Evolutionary conservation across 768 basidiomycete species (phyloP), one percentile per base, ranked within the genome.

Genomic region (Kondoa malvinella): DNA sequence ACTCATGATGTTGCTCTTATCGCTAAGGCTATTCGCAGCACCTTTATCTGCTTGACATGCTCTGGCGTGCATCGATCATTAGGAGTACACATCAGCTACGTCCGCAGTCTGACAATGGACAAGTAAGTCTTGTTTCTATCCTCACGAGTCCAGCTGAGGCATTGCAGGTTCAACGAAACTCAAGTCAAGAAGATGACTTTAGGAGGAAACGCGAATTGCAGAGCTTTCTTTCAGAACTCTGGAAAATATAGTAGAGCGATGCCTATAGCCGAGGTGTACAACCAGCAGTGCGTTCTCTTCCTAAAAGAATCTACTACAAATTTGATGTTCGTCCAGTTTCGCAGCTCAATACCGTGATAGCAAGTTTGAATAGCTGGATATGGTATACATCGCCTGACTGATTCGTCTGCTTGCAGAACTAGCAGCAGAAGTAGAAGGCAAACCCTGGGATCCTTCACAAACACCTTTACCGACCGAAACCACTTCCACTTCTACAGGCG

Each of bases 101-200:
- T 94, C 66, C 82, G 92, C 76, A 90, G 88, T 56, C 84, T 92
- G 71, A 91, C 91, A 66, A 96, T 95, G 92, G 92, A 95, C 78
- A 87, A 90, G 71, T 95, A 92, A 90, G 86, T 88, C 30, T 59
- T 27, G 30, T 4, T 0, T 15, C 34, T 50, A 1, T 3, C 1
- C 1, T 27, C 3, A 26, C 32, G 12, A 2, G 15, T 56, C 2
- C 12, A 16, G 32, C 0, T 57, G 12, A n/a, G n/a, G 56, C 21
- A 50, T 61, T 71, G 70, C 73, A 72, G 73, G 66, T 75, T 74
- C 74, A 71, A 71, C 1, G 68, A 66, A 26, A 56, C 57, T 1
- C 74, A 74, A 61, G 68, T 79, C 50, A 74, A 76, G 58, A 78
- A 79, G 71, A 96, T 99, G 91, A 73, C 92, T 87, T 81, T 88